These are phyloP conservation scores for Cyclotella sp. DNA, from an alignment of 108 stramenopile species.

Conservation along the genomic window DNA sequence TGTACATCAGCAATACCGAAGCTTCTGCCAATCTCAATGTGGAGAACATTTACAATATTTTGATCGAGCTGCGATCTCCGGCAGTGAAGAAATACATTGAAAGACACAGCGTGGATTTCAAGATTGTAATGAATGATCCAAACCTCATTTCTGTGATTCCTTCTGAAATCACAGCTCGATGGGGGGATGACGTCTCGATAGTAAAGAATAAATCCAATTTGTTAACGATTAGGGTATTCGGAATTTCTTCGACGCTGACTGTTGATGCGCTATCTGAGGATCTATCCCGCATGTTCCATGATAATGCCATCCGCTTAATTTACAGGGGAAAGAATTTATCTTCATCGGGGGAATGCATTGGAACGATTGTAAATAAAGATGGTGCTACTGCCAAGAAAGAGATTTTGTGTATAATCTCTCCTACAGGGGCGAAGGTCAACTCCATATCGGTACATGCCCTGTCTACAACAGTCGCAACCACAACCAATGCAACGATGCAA, in stretches of 20 bases:
- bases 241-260: background rate
- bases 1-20: no score
- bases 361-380: background rate
- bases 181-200: background rate
- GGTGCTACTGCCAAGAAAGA: background rate
- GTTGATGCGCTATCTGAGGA: background rate
- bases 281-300: constrained; percentile 16
- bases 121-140: constrained; percentile 9
- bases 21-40: background rate
- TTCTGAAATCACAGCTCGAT: background rate
- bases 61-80: constrained; percentile 20
- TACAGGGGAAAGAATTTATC: constrained; percentile 22
- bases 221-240: background rate
- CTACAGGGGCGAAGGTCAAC: background rate
- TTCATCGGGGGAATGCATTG: constrained; percentile 1
- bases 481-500: background rate
- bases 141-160: background rate
- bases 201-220: background rate
- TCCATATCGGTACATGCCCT: no score
- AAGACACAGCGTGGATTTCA: background rate
- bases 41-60: constrained; percentile 9
- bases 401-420: background rate
- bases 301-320: constrained; percentile 2
- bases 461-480: background rate
- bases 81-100: constrained; percentile 24